Evolutionary conservation across 2,329 filamentous ascomycete species (phyloP).

Genomic region (Alternaria novae-zelandiae): DNA sequence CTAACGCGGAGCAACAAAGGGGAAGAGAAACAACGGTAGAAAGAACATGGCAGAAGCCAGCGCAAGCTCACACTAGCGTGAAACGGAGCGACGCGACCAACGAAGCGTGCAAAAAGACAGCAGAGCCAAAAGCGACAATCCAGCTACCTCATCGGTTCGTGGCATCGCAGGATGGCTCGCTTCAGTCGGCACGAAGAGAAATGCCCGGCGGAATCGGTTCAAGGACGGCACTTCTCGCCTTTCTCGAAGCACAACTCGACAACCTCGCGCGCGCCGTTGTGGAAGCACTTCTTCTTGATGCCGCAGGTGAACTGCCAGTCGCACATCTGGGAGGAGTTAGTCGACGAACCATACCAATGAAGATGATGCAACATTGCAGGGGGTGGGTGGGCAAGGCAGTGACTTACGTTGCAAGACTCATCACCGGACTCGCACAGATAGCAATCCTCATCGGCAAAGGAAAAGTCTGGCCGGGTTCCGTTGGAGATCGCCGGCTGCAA

Average conservation of each 20-base stretch:
- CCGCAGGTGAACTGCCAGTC: constrained; percentile 15
- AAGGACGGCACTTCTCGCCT: constrained; percentile 5
- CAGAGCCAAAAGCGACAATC: neutral
- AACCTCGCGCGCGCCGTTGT: constrained; percentile 1
- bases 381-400: neutral
- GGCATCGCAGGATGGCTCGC: neutral
- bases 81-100: neutral
- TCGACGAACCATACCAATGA: neutral
- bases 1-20: neutral
- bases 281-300: constrained; percentile 15
- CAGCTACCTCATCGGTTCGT: neutral
- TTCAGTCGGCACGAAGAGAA: neutral
- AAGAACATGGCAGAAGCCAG: neutral
- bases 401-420: constrained; percentile 6
- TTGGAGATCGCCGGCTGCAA: neutral
- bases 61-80: neutral
- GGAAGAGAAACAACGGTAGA: neutral
- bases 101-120: neutral
- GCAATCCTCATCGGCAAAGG: constrained; percentile 4
- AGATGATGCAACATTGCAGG: neutral
- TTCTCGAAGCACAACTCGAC: constrained; percentile 15
- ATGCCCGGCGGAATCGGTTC: neutral
- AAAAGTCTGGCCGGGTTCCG: neutral
- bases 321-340: constrained; percentile 8
- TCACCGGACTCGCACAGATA: neutral